A percentile compares a stretch with the other conserved stretches of the same genome.
Conservation (phyloP, 1,284 basidiomycete genomes). For the Trametes versicolor region DNA sequence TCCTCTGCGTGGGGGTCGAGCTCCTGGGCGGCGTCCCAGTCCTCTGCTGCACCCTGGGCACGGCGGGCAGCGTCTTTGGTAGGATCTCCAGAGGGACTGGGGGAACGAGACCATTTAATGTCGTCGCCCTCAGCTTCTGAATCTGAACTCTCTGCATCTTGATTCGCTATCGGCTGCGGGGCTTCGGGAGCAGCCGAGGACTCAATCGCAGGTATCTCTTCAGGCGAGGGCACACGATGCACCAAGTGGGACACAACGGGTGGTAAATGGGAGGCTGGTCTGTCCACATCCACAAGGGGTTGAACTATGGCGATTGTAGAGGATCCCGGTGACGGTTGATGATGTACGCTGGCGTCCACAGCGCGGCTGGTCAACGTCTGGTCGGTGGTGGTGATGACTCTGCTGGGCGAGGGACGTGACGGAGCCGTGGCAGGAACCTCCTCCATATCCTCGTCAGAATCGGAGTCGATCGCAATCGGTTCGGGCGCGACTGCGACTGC, state of each 20-base stretch:
- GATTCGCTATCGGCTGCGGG: not conserved
- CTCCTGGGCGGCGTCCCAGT: slow-evolving; percentile 78
- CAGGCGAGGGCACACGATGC: not conserved
- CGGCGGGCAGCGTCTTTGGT: slow-evolving; percentile 8
- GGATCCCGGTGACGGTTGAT: not conserved
- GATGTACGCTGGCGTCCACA: slow-evolving; percentile 5
- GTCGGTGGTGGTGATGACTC: slow-evolving; percentile 6
- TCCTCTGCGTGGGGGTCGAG: slow-evolving; percentile 88
- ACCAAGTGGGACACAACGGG: not conserved
- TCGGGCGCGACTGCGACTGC: not conserved
- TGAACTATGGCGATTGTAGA: not conserved
- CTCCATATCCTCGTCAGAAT: slow-evolving; percentile 39
- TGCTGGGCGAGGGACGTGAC: slow-evolving; percentile 48
- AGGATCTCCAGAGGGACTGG: slow-evolving; percentile 50
- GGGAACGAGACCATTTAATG: slow-evolving; percentile 63
- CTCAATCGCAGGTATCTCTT: too few species aligned
- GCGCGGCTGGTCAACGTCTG: slow-evolving; percentile 5
- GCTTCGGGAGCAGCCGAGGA: not conserved
- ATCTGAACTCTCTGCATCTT: slow-evolving; percentile 18
- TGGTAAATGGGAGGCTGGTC: not conserved
- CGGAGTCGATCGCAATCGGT: slow-evolving; percentile 16
- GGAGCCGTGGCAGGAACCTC: slow-evolving; percentile 58
- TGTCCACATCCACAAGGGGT: not conserved
- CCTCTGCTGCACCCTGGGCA: slow-evolving; percentile 47
- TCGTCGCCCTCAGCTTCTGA: slow-evolving; percentile 23